Evolutionary conservation across 345 rosid genomes (phyloP), one percentile per base, ranked within the genome.

Genomic region (Leavenworthia alabamica): DNA sequence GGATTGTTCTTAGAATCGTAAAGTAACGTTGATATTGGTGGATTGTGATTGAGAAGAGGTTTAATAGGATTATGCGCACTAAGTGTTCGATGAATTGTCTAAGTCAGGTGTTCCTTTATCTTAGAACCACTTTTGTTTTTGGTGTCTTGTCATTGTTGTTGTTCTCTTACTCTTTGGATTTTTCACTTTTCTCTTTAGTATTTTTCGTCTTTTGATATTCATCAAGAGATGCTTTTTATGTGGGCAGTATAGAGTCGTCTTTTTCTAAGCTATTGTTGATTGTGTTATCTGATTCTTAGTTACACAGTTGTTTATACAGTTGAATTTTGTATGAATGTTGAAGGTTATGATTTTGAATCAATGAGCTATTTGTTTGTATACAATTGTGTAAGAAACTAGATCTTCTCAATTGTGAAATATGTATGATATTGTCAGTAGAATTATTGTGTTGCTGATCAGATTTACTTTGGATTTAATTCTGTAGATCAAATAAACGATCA

Each of bases 71-170:
- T 62, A 37, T 62, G 74, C 74, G 43, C 74, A 62, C 70, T 29
- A 63, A 63, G 70, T 71, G 75, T 20, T 62, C 52, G 74, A 70
- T 40, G 74, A 62, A 70, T 39, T 70, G 69, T 70, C 69, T 17
- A 63, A 37, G 46, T 70, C 64, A 62, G 39, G 39, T 40, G 15
- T 40, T 50, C 15, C 43, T 40, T 59, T 59, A 48, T 58, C 11
- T 9, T n/a, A 19, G 2, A 33, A 55, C 62, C 20, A 1, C 41
- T 48, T 14, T 43, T 12, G 22, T 3, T 47, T 26, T 29, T 31
- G 6, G 24, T 70, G 70, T 63, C 69, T 71, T 55, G 54, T 63
- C 65, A 13, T 63, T 56, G 16, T 70, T 56, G 16, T 70, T 70
- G 58, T 70, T 55, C 48, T 44, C 5, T 62, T 15, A 24, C 69